Evolutionary conservation across 805 yeast species (phyloP).

Genomic region (Lipomyces orientalis): DNA sequence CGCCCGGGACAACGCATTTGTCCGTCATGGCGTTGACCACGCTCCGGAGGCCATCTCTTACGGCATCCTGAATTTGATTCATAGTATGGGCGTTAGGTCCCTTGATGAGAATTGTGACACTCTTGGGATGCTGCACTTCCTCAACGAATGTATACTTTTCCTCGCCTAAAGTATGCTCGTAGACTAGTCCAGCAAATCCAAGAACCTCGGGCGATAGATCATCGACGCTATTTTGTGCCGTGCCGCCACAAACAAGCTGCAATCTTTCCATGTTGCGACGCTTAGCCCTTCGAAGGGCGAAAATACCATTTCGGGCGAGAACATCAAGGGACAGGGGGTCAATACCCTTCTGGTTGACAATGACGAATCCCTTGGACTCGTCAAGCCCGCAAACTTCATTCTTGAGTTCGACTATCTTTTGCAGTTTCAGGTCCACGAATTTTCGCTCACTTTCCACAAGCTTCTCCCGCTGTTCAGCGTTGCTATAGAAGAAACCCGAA

Average conservation of each 20-base stretch:
- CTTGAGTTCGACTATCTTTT: constrained; percentile 89
- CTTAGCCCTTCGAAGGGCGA: constrained; percentile 96
- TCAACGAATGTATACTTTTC: constrained; percentile 97
- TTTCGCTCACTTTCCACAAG: constrained; percentile 90
- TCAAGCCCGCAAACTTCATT: constrained; percentile 86
- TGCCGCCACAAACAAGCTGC: constrained; percentile 95
- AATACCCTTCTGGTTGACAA: constrained; percentile 97
- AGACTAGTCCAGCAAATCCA: constrained; percentile 89
- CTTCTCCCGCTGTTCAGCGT: constrained; percentile 95
- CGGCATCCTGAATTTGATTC: constrained; percentile 94
- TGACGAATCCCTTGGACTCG: constrained; percentile 79
- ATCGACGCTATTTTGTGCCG: constrained; percentile 96
- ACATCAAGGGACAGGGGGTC: constrained; percentile 98
- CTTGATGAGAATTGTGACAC: constrained; percentile 88
- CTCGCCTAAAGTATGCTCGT: constrained; percentile 93
- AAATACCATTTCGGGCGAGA: constrained; percentile 86
- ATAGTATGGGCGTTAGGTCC: constrained; percentile 86
- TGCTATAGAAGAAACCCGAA: constrained; percentile 90
- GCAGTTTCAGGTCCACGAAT: constrained; percentile 91
- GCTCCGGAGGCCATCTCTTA: constrained; percentile 94
- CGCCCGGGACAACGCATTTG: constrained; percentile 89
- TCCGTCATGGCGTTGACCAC: constrained; percentile 91
- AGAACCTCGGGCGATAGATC: constrained; percentile 79
- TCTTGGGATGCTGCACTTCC: constrained; percentile 81
- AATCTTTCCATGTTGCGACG: constrained; percentile 99